A percentile compares a stretch with the other conserved stretches of the same genome.
These are phyloP conservation scores for Neolecta irregularis DNA, from an alignment of 1,139 yeast species.

Conservation along the genomic window DNA sequence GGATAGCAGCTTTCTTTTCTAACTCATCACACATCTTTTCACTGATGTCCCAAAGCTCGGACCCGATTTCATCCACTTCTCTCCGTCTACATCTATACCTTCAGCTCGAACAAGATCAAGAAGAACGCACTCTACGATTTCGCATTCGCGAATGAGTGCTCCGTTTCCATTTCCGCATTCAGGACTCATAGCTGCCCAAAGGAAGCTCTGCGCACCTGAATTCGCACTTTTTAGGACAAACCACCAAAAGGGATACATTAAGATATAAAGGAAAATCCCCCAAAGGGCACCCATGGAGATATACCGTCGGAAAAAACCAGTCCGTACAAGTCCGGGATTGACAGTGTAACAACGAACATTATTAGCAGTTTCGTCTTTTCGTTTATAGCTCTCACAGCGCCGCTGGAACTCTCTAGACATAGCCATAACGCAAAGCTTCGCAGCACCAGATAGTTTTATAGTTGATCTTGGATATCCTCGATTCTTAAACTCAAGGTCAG, in stretches of 20 bases:
- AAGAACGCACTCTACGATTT: no score
- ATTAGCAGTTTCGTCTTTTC: constrained; percentile 50
- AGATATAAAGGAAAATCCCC: constrained; percentile 51
- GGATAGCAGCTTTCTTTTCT: no score
- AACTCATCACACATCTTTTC: no score
- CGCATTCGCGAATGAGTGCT: no score
- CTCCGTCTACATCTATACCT: no score
- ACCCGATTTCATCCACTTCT: no score
- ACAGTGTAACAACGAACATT: constrained; percentile 61
- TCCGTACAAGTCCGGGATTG: constrained; percentile 84
- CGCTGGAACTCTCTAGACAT: constrained; percentile 65
- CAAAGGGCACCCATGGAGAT: constrained; percentile 59
- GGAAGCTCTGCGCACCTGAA: constrained; percentile 66
- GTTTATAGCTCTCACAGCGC: constrained; percentile 38
- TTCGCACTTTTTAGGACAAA: constrained; percentile 54
- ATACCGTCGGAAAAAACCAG: constrained; percentile 69
- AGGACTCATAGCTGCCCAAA: constrained; percentile 61
- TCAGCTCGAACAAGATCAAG: no score
- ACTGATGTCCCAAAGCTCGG: no score
- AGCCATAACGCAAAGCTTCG: constrained; percentile 60
- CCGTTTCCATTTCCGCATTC: constrained; percentile 44
- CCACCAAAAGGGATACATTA: constrained; percentile 73
- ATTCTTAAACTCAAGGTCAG: constrained; percentile 52
- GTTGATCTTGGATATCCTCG: constrained; percentile 52
- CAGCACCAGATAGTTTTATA: constrained; percentile 64